Conservation (phyloP, 345 rosid genomes). For the Gossypioides kirkii region DNA sequence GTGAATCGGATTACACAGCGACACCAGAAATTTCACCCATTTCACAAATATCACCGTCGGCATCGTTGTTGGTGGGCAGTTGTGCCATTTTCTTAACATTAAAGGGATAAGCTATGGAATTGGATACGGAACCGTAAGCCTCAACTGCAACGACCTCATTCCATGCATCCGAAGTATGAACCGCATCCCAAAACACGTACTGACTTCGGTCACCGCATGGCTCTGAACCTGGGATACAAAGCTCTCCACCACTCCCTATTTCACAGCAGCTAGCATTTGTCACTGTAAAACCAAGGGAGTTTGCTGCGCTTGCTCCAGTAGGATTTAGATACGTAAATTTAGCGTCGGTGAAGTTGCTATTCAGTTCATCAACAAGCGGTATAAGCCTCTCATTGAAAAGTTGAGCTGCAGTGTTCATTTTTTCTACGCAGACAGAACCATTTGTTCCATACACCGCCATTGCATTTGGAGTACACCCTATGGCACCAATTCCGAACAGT, state of each 20-base stretch:
- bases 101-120: slow-evolving; percentile 24
- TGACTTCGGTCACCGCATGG: slow-evolving; percentile 34
- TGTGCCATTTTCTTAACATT: slow-evolving; percentile 21
- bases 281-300: slow-evolving; percentile 23
- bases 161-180: slow-evolving; percentile 39
- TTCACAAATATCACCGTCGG: not conserved
- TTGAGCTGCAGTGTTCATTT: slow-evolving; percentile 22
- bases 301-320: not conserved
- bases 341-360: slow-evolving; percentile 19
- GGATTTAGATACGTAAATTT: slow-evolving; percentile 30
- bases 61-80: not conserved
- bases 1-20: not conserved
- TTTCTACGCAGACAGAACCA: slow-evolving; percentile 23
- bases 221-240: slow-evolving; percentile 22
- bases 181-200: slow-evolving; percentile 47
- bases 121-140: slow-evolving; percentile 11
- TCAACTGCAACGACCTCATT: slow-evolving; percentile 23
- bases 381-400: slow-evolving; percentile 30
- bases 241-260: slow-evolving; percentile 19
- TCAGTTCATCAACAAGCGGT: slow-evolving; percentile 28
- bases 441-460: slow-evolving; percentile 16
- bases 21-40: not conserved
- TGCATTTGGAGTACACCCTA: slow-evolving; percentile 38
- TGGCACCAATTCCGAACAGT: slow-evolving; percentile 27
- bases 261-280: slow-evolving; percentile 27